These are phyloP conservation scores for Raddia guianensis DNA, from an alignment of 176 grass and related monocot species.

Conservation along the genomic window DNA sequence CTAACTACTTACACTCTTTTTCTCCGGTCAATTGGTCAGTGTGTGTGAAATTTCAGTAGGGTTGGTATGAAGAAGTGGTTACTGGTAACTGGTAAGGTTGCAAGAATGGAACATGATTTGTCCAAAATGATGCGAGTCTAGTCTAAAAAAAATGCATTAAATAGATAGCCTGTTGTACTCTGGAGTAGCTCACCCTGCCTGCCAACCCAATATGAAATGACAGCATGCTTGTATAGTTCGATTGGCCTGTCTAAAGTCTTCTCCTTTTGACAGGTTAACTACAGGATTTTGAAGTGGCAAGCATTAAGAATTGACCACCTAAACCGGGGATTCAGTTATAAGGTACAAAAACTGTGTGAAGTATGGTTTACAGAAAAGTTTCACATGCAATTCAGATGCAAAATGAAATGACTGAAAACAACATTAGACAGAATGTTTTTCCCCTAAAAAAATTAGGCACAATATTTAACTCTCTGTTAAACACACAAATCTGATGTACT, in stretches of 20 bases:
- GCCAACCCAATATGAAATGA: conserved; percentile 30
- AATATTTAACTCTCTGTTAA: not conserved
- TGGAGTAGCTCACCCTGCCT: not conserved
- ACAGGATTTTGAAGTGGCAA: not conserved
- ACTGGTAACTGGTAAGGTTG: too few species aligned
- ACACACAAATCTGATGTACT: not conserved
- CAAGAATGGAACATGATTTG: not conserved
- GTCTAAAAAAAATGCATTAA: conserved; percentile 3
- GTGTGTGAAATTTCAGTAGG: not conserved
- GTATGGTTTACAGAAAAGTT: conserved; percentile 16
- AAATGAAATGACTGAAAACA: not conserved
- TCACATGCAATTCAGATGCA: not conserved
- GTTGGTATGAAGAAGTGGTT: not conserved
- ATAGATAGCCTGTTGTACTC: not conserved
- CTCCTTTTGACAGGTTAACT: conserved; percentile 33
- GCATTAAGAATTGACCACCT: not conserved
- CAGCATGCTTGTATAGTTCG: not conserved
- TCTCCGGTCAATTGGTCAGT: not conserved
- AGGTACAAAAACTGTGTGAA: not conserved
- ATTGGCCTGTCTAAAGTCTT: conserved; percentile 21
- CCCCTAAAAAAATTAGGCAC: not conserved
- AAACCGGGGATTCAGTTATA: not conserved
- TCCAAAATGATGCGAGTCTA: not conserved
- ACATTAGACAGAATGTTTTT: not conserved
- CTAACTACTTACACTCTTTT: not conserved